Evolutionary conservation across 768 basidiomycete genomes (phyloP), one percentile per base, ranked within the genome.

Genomic region (Rhizopogon vesiculosus): DNA sequence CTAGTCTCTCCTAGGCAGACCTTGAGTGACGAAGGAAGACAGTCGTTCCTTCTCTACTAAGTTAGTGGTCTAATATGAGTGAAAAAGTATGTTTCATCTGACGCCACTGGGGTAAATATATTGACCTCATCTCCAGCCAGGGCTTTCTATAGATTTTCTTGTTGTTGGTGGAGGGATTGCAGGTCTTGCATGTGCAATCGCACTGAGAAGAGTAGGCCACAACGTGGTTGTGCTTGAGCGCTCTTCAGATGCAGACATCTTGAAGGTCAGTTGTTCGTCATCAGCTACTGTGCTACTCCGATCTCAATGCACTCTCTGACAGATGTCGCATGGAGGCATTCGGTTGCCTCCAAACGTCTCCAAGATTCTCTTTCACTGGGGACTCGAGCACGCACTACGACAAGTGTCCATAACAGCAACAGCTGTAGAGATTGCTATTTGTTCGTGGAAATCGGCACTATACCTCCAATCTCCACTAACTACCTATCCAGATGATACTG

Each of bases 271-370:
- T 25, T 60, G 51, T 54, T 44, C 18, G 3, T 19, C 45, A 7
- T 3, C 19, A 19, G 10, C 12, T 7, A 8, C n/a, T 22, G 5
- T 4, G 2, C 9, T n/a, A 10, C 31, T 28, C 15, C 56, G 25
- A 42, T 63, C 22, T 19, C n/a, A 53, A 43, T 8, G 0, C 48
- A 44, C 44, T 54, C 5, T 22, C 19, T 38, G 15, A 31, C 44
- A 78, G 75, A 61, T 61, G 28, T 66, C 67, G 19, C 65, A 56
- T 19, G 74, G 70, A 45, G 80, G 79, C 19, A 64, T 79, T 45
- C 75, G 78, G 29, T 71, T 83, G 7, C 80, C 82, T 42, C 83
- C 84, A 13, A 85, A 85, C 55, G 76, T 84, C 69, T 81, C 82
- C 33, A 76, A 76, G 51, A 68, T 85, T 3, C 66, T 85, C 25